These are phyloP conservation scores for Fonsecaea monophora DNA, from an alignment of 2,329 filamentous ascomycete genomes.

Conservation along the genomic window DNA sequence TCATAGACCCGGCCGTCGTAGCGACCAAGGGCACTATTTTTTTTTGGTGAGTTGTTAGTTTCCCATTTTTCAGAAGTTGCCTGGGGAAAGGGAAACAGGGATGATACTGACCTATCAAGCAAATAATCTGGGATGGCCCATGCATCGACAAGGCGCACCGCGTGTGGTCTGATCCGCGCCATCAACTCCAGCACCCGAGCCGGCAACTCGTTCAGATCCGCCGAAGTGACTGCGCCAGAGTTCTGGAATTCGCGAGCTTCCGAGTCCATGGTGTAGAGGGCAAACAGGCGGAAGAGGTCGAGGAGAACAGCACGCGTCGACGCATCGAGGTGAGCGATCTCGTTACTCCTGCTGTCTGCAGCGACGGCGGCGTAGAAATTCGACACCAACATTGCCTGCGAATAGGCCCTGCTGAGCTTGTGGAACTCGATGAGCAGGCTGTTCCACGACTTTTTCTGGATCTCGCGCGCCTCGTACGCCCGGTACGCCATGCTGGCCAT, in stretches of 20 bases:
- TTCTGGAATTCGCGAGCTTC: constrained; percentile 72
- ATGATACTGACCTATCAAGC: constrained; percentile 57
- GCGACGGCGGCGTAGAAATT: constrained; percentile 73
- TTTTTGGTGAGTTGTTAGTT: neutral
- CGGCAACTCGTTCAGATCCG: constrained; percentile 50
- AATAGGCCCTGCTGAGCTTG: constrained; percentile 73
- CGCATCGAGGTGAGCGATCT: neutral
- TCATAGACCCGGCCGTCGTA: constrained; percentile 62
- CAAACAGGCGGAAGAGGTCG: constrained; percentile 70
- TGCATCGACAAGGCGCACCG: constrained; percentile 72
- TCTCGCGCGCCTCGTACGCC: constrained; percentile 73
- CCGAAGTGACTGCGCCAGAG: constrained; percentile 66
- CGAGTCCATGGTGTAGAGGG: constrained; percentile 63
- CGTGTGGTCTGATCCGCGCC: constrained; percentile 74
- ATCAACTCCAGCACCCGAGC: constrained; percentile 64
- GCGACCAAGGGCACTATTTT: constrained; percentile 56
- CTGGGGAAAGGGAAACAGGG: neutral
- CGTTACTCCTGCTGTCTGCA: constrained; percentile 45
- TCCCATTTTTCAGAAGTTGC: neutral
- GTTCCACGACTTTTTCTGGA: constrained; percentile 78
- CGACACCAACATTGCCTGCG: constrained; percentile 77
- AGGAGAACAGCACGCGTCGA: constrained; percentile 65
- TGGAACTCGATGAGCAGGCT: constrained; percentile 79
- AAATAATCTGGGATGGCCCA: constrained; percentile 81
- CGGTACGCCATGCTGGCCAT: constrained; percentile 70